These are phyloP conservation scores for Pythium brachiatum DNA, from an alignment of 352 stramenopile genomes.

Conservation along the genomic window DNA sequence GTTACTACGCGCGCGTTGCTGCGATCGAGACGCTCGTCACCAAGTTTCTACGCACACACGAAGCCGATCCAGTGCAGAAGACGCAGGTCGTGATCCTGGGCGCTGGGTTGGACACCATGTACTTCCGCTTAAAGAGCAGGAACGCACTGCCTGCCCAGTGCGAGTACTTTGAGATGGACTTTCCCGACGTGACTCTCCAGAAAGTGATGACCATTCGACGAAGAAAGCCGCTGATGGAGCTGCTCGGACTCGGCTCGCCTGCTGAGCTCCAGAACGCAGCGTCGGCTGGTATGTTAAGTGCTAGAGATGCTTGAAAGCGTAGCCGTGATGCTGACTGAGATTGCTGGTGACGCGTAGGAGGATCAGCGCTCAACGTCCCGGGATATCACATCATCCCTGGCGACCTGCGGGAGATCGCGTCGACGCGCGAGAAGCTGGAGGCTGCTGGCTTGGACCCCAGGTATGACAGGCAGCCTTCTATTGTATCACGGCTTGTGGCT, in stretches of 20 bases:
- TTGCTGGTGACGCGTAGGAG: constrained; percentile 26
- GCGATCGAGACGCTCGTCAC: constrained; percentile 69
- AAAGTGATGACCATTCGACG: constrained; percentile 78
- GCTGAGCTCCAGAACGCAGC: constrained; percentile 54
- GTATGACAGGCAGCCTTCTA: constrained; percentile 15
- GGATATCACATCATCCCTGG: constrained; percentile 81
- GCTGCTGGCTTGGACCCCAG: constrained; percentile 47
- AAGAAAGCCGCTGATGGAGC: constrained; percentile 49
- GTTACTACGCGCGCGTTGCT: constrained; percentile 83
- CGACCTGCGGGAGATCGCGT: constrained; percentile 65
- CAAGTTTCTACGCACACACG: constrained; percentile 46
- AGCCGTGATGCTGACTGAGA: background rate
- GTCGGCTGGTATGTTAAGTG: constrained; percentile 31
- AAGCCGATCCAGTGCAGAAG: constrained; percentile 19
- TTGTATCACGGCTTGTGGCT: background rate
- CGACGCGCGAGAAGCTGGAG: constrained; percentile 55
- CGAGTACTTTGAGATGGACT: constrained; percentile 87
- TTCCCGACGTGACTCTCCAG: constrained; percentile 72
- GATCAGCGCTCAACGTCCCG: constrained; percentile 58
- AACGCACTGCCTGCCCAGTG: constrained; percentile 32
- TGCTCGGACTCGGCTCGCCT: constrained; percentile 38
- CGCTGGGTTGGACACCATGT: constrained; percentile 83
- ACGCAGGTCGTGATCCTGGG: constrained; percentile 83
- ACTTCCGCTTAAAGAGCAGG: constrained; percentile 62
- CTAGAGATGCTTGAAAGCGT: too few relatives aligned